Evolutionary conservation across 2,329 filamentous ascomycete genomes (phyloP).

Genomic region (Chaetomium olivaceum): DNA sequence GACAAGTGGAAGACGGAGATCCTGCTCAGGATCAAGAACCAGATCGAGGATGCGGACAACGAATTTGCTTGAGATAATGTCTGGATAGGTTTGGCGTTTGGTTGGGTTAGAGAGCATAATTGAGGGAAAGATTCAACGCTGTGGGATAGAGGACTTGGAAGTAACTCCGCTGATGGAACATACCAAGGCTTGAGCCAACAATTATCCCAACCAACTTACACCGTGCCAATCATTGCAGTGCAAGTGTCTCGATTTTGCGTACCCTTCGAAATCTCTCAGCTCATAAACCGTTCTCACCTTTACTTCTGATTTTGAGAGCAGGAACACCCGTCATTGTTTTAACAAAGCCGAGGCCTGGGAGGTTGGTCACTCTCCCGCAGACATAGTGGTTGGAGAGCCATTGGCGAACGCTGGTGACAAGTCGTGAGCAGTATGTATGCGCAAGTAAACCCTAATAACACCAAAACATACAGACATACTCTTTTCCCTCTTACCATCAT

Average conservation of each 20-base stretch:
- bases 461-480: background rate
- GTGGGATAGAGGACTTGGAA: background rate
- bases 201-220: background rate
- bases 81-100: slow-evolving; percentile 24
- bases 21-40: slow-evolving; percentile 77
- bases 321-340: background rate
- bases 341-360: too few relatives aligned
- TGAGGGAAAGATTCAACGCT: background rate
- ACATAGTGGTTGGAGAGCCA: background rate
- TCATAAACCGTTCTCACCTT: background rate
- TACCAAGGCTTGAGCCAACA: background rate
- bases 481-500: background rate
- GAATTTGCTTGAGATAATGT: slow-evolving; percentile 39
- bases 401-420: background rate
- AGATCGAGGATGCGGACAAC: slow-evolving; percentile 62
- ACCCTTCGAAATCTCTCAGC: background rate
- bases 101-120: slow-evolving; percentile 13
- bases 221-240: background rate
- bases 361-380: background rate
- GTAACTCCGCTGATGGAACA: background rate
- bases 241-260: background rate
- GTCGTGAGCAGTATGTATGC: too few relatives aligned
- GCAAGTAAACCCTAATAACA: background rate
- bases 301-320: background rate
- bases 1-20: slow-evolving; percentile 97